Conservation (phyloP, 2,329 filamentous ascomycete species). For the Aspergillus pseudotamarii region DNA sequence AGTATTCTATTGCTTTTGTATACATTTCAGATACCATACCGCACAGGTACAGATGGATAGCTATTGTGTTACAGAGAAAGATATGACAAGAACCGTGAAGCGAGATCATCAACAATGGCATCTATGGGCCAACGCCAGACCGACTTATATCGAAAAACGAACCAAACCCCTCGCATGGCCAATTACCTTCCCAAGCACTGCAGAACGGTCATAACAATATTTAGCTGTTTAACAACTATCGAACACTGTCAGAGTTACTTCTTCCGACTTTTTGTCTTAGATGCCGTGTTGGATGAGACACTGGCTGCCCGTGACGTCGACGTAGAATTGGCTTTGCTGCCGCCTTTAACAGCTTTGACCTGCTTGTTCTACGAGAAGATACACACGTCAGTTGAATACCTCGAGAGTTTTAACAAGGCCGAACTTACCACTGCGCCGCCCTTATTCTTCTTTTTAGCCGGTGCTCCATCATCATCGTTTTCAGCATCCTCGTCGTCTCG, state of each 20-base stretch:
- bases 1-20: conserved; percentile 8
- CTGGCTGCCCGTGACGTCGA: conserved; percentile 84
- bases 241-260: conserved; percentile 38
- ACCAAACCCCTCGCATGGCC: conserved; percentile 16
- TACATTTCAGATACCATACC: conserved; percentile 5
- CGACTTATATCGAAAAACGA: conserved; percentile 17
- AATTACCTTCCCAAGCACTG: conserved; percentile 17
- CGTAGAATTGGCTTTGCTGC: conserved; percentile 74
- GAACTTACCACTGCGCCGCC: conserved; percentile 78
- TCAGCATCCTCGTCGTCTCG: conserved; percentile 83
- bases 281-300: conserved; percentile 70
- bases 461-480: conserved; percentile 75
- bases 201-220: conserved; percentile 17
- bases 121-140: conserved; percentile 27
- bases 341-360: conserved; percentile 80
- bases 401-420: conserved; percentile 1
- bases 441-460: conserved; percentile 94
- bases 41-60: conserved; percentile 6
- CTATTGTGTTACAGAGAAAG: conserved; percentile 13
- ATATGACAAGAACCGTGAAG: conserved; percentile 10
- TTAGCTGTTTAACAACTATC: conserved; percentile 1
- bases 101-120: conserved; percentile 12
- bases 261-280: conserved; percentile 55
- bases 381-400: conserved; percentile 10
- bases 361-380: conserved; percentile 75